These are phyloP conservation scores for Mortierella sp. DNA, from an alignment of 371 early-diverging fungal species.

Conservation along the genomic window DNA sequence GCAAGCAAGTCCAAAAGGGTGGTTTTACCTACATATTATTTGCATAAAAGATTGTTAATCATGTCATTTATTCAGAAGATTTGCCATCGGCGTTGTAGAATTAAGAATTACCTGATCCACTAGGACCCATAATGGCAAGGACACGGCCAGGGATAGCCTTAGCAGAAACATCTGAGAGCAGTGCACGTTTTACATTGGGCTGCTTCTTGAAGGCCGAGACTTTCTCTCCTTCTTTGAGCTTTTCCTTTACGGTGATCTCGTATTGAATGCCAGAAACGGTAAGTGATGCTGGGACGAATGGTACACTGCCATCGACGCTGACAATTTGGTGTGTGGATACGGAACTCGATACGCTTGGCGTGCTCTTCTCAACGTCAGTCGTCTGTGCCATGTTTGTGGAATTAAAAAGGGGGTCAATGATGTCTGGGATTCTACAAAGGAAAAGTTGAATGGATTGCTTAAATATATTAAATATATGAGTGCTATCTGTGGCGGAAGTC, in stretches of 20 bases:
- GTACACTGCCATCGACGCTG: slow-evolving; percentile 18
- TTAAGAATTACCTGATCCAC: slow-evolving; percentile 71
- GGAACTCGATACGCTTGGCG: slow-evolving; percentile 24
- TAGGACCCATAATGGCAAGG: slow-evolving; percentile 86
- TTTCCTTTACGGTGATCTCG: slow-evolving; percentile 44
- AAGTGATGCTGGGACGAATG: slow-evolving; percentile 51
- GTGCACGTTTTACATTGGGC: slow-evolving; percentile 37
- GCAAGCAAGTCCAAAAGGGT: slow-evolving; percentile 83
- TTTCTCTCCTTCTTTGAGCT: slow-evolving; percentile 40
- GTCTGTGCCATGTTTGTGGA: slow-evolving; percentile 16
- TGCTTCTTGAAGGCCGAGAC: slow-evolving; percentile 39
- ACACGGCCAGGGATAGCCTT: slow-evolving; percentile 82
- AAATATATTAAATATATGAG: too few relatives aligned
- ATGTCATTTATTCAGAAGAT: not conserved
- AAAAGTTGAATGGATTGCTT: not conserved
- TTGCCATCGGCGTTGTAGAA: not conserved
- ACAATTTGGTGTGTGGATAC: not conserved
- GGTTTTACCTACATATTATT: slow-evolving; percentile 64
- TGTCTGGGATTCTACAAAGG: not conserved
- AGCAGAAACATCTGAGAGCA: slow-evolving; percentile 72
- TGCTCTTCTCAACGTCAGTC: slow-evolving; percentile 22
- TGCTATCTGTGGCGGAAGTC: too few relatives aligned
- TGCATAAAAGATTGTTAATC: not conserved
- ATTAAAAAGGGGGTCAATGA: not conserved
- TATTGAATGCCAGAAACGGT: slow-evolving; percentile 40